Conservation (phyloP, 192 early-diverging fungal genomes). For the Lunasporangiospora selenospora region DNA sequence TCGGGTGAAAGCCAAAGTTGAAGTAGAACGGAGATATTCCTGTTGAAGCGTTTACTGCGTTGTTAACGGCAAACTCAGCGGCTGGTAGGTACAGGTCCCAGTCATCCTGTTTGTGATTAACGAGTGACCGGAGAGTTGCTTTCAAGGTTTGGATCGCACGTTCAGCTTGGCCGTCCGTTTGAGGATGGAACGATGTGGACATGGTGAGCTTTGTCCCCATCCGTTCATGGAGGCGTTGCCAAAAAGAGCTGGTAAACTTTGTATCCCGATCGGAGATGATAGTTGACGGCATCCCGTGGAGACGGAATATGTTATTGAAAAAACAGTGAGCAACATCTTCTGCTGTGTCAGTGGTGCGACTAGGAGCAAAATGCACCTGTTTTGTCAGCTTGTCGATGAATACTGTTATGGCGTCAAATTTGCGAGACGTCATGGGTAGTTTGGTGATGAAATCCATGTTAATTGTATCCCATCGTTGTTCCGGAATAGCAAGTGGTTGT, state of each 20-base stretch:
- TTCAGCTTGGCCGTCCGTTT: slow-evolving; percentile 30
- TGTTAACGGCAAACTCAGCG: slow-evolving; percentile 59
- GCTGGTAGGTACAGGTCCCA: slow-evolving; percentile 49
- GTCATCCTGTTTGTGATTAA: too few species aligned
- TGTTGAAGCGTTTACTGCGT: slow-evolving; percentile 24
- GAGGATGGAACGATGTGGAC: slow-evolving; percentile 9
- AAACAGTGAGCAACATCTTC: slow-evolving; percentile 46
- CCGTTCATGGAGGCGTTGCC: slow-evolving; percentile 14
- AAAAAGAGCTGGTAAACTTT: slow-evolving; percentile 50
- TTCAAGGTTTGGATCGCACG: background rate
- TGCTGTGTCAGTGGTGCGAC: slow-evolving; percentile 1
- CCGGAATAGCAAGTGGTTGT: background rate
- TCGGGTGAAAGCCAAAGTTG: slow-evolving; percentile 34
- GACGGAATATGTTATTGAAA: slow-evolving; percentile 9
- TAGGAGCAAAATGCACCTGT: background rate
- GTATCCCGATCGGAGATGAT: slow-evolving; percentile 55
- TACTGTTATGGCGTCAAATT: background rate
- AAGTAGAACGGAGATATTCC: slow-evolving; percentile 20
- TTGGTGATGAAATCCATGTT: slow-evolving; percentile 50
- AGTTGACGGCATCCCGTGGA: slow-evolving; percentile 32
- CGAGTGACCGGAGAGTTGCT: too few species aligned
- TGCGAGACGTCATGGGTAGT: slow-evolving; percentile 13
- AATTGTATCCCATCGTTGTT: slow-evolving; percentile 31
- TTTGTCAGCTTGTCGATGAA: slow-evolving; percentile 3
- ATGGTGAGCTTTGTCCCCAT: slow-evolving; percentile 30